Conservation (phyloP, 2,329 filamentous ascomycete species). For the Simplicillium sp. region DNA sequence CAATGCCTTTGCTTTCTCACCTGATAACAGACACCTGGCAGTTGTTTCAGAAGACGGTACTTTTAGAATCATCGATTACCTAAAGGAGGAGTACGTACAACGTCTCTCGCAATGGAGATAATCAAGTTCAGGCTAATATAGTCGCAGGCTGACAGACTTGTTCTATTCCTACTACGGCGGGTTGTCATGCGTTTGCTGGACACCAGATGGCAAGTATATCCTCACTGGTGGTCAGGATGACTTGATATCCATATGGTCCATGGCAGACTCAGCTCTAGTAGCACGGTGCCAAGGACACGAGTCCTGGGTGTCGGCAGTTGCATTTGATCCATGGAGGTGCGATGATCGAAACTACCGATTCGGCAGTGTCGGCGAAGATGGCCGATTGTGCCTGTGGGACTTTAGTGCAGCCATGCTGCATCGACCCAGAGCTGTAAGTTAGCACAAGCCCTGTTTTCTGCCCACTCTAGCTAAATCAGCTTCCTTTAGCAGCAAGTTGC, state of each 20-base stretch:
- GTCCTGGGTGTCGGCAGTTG: slow-evolving; percentile 88
- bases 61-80: slow-evolving; percentile 81
- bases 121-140: not conserved
- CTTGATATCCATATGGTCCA: slow-evolving; percentile 89
- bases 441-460: slow-evolving; percentile 10
- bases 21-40: slow-evolving; percentile 77
- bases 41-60: slow-evolving; percentile 88
- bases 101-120: not conserved
- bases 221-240: slow-evolving; percentile 95
- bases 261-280: slow-evolving; percentile 73
- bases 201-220: slow-evolving; percentile 91
- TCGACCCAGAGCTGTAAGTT: slow-evolving; percentile 71
- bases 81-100: slow-evolving; percentile 67
- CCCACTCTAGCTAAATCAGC: slow-evolving; percentile 4
- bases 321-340: slow-evolving; percentile 95
- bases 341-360: slow-evolving; percentile 94
- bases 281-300: slow-evolving; percentile 92
- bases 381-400: slow-evolving; percentile 86
- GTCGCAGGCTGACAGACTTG: slow-evolving; percentile 64
- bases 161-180: slow-evolving; percentile 92
- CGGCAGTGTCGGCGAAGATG: slow-evolving; percentile 91
- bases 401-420: slow-evolving; percentile 96
- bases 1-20: slow-evolving; percentile 87
- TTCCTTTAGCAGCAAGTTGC: slow-evolving; percentile 1
- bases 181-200: slow-evolving; percentile 91